These are phyloP conservation scores for Epichloe coenophiala DNA, from an alignment of 2,329 filamentous ascomycete genomes.

Conservation along the genomic window DNA sequence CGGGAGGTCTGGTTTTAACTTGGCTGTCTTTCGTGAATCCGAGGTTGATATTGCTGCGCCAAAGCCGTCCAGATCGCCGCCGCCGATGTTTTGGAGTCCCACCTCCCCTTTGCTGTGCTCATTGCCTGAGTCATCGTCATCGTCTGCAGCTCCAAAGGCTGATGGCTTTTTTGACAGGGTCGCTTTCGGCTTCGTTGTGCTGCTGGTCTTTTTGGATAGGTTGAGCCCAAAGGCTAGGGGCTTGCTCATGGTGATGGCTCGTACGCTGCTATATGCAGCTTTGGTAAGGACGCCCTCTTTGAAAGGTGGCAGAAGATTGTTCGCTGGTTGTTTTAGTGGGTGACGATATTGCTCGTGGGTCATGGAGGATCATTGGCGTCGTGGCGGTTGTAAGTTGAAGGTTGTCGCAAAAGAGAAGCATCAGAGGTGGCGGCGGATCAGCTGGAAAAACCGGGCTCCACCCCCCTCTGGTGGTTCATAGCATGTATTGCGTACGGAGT, in stretches of 20 bases:
- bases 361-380: not conserved
- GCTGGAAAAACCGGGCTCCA: not conserved
- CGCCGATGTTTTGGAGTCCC: constrained; percentile 46
- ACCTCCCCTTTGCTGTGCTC: constrained; percentile 23
- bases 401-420: not conserved
- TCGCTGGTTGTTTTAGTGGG: not conserved
- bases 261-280: not conserved
- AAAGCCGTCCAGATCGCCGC: constrained; percentile 46
- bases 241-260: constrained; percentile 29
- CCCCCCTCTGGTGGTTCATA: too few species aligned
- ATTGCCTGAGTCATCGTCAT: constrained; percentile 41
- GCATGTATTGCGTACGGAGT: too few species aligned
- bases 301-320: not conserved
- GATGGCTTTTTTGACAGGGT: constrained; percentile 33
- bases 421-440: too few species aligned
- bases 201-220: constrained; percentile 41
- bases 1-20: constrained; percentile 19
- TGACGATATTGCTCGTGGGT: not conserved
- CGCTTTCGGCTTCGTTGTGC: constrained; percentile 33
- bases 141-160: constrained; percentile 44
- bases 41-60: constrained; percentile 11
- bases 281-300: not conserved
- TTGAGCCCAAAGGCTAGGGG: constrained; percentile 45
- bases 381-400: not conserved
- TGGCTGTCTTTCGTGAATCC: constrained; percentile 20